Evolutionary conservation across 495 filamentous ascomycete species (phyloP).

Genomic region (Aspergillus diversus): DNA sequence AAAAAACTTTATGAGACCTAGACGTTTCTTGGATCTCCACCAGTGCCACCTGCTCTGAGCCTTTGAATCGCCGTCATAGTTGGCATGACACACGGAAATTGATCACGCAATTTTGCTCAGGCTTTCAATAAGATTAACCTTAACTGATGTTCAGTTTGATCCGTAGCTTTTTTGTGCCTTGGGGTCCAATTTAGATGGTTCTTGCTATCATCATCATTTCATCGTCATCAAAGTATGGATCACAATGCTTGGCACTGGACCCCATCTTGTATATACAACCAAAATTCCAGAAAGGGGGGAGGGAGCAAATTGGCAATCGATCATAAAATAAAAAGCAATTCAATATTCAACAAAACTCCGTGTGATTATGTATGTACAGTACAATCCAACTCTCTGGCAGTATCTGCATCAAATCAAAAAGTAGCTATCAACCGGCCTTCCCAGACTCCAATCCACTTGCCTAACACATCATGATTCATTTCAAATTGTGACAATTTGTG

Average conservation of each 20-base stretch:
- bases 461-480: slow-evolving; percentile 23
- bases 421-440: slow-evolving; percentile 13
- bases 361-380: slow-evolving; percentile 37
- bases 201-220: too few species aligned
- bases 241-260: too few species aligned
- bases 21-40: slow-evolving; percentile 17
- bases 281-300: neutral
- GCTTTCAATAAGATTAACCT: neutral
- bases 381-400: slow-evolving; percentile 21
- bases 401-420: slow-evolving; percentile 23
- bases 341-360: slow-evolving; percentile 9
- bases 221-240: too few species aligned
- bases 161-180: too few species aligned
- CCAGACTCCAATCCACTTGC: slow-evolving; percentile 22
- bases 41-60: neutral
- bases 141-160: too few species aligned
- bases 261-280: neutral
- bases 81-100: slow-evolving; percentile 55
- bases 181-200: too few species aligned
- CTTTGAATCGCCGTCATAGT: neutral
- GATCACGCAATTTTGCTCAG: slow-evolving; percentile 40
- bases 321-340: neutral
- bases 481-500: slow-evolving; percentile 40
- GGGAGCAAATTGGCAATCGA: neutral
- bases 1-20: slow-evolving; percentile 17